Percentiles rank a stretch among this genome's conserved stretches.
These are phyloP conservation scores for Mycena sp. DNA, from an alignment of 1,284 basidiomycete species.

Conservation along the genomic window DNA sequence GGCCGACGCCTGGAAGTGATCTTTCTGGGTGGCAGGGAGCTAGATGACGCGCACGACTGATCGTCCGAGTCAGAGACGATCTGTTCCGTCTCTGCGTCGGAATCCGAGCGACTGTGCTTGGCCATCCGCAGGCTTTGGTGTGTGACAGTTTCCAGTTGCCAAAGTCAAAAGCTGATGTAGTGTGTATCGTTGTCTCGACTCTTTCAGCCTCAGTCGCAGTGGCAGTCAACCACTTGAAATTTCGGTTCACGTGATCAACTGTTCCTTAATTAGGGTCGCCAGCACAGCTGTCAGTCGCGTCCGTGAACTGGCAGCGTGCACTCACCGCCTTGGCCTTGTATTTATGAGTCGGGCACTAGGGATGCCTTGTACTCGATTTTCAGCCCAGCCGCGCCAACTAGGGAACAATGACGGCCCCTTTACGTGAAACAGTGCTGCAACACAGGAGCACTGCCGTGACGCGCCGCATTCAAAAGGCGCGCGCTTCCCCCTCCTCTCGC, in stretches of 20 bases:
- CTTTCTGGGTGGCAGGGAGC: slow-evolving; percentile 9
- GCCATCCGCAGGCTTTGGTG: slow-evolving; percentile 13
- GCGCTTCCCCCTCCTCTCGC: slow-evolving; percentile 9
- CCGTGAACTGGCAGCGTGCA: not conserved
- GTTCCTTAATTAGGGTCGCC: no score
- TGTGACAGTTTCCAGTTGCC: not conserved
- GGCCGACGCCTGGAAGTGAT: not conserved
- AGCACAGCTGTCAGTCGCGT: not conserved
- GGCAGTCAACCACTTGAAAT: no score
- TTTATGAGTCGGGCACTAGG: slow-evolving; percentile 8
- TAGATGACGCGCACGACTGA: slow-evolving; percentile 16
- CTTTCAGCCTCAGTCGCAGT: not conserved
- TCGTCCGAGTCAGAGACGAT: slow-evolving; percentile 17
- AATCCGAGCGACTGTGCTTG: slow-evolving; percentile 18
- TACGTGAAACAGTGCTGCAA: slow-evolving; percentile 21
- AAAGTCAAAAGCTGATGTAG: not conserved
- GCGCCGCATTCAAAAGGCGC: slow-evolving; percentile 24
- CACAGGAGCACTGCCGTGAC: slow-evolving; percentile 11
- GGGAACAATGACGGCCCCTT: slow-evolving; percentile 24
- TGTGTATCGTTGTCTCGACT: no score
- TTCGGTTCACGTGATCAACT: no score
- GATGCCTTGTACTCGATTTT: slow-evolving; percentile 17
- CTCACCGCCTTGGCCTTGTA: slow-evolving; percentile 25
- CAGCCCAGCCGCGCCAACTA: slow-evolving; percentile 8
- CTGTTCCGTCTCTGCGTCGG: slow-evolving; percentile 7